Evolutionary conservation across 2,329 filamentous ascomycete species (phyloP), one percentile per base, ranked within the genome.

Genomic region (Beauveria scarabaeidicola): DNA sequence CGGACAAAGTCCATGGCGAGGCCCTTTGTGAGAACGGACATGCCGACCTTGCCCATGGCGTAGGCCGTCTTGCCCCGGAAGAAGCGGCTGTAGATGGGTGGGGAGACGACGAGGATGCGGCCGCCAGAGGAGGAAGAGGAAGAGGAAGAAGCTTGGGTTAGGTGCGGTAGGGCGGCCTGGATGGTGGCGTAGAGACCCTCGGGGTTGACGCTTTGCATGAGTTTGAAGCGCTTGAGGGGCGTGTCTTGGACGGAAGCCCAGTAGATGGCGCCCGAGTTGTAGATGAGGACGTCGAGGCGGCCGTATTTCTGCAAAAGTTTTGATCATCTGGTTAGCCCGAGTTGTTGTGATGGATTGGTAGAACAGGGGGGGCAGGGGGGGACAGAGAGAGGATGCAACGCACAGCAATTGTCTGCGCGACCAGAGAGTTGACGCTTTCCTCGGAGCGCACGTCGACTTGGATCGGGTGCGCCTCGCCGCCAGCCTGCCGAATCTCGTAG

Each of bases 41-140:
- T 95, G 48, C 79, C 89, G 3, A 93, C 81, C 69, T 94, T 94
- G 1, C 85, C 85, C 73, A 85, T 79, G 2, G 91, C 89, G 73
- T 95, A 95, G 15, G 88, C 89, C 1, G 90, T 89, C 79, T 95
- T 95, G 11, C 90, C 91, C 23, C 88, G 76, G 71, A 94, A 92
- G 73, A 95, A 95, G 32, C 91, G 80, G 63, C 84, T 88, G 72
- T 95, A 95, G 60, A 95, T 92, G 1, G 90, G 90, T 25, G 91
- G 91, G 67, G 85, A 89, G 58, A 95, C 87, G 58, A 94, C 88
- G 50, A 95, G 76, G 62, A 95, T 83, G 27, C 90, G 74, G 0
- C 85, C 88, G 27, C 75, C 78, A 17, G 63, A 73, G 78, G 80
- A 0, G 53, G 23, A 27, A 21, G 80, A 0, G 43, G 13, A 15